A percentile compares a stretch with the other conserved stretches of the same genome.
phyloP scores from a whole-genome alignment of 495 filamentous ascomycete species.

The Podospora australis region DNA sequence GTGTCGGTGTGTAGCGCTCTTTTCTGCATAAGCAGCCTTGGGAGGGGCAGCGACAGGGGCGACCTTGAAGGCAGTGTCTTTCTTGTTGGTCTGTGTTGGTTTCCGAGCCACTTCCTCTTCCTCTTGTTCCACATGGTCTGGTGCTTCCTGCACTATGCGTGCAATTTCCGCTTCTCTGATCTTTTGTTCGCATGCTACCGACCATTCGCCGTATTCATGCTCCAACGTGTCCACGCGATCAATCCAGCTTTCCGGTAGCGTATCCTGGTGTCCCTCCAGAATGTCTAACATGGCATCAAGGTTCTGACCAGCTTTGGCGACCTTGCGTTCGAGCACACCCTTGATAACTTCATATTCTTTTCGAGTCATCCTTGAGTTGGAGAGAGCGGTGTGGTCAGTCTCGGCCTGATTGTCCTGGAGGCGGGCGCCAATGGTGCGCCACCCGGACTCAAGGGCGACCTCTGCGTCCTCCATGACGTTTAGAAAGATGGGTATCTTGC shows the following conservation, averaged over 20 bases:
- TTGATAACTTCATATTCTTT: conserved; percentile 57
- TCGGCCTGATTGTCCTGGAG: not conserved
- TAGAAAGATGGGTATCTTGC: conserved; percentile 63
- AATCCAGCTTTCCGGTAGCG: conserved; percentile 80
- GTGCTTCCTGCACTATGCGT: conserved; percentile 4
- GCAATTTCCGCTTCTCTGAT: conserved; percentile 31
- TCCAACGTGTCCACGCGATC: conserved; percentile 78
- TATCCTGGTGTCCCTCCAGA: conserved; percentile 75
- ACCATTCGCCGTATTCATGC: conserved; percentile 74
- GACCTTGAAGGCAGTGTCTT: too few relatives aligned
- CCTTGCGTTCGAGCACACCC: conserved; percentile 57
- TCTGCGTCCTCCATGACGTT: conserved; percentile 58
- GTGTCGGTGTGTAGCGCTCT: not conserved
- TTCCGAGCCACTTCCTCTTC: too few relatives aligned
- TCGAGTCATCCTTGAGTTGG: conserved; percentile 30
- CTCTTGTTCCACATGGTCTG: too few relatives aligned
- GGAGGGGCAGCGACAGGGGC: too few relatives aligned
- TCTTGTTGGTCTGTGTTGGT: too few relatives aligned
- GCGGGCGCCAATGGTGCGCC: conserved; percentile 47
- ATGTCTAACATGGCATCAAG: conserved; percentile 80
- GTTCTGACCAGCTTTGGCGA: conserved; percentile 60
- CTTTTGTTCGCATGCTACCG: conserved; percentile 36
- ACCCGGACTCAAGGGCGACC: conserved; percentile 55
- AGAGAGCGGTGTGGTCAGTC: conserved; percentile 13
- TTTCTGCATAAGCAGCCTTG: not conserved